Base-by-base conservation (phyloP, 192 early-diverging fungal genomes). In the Rhizophlyctis rosea region DNA sequence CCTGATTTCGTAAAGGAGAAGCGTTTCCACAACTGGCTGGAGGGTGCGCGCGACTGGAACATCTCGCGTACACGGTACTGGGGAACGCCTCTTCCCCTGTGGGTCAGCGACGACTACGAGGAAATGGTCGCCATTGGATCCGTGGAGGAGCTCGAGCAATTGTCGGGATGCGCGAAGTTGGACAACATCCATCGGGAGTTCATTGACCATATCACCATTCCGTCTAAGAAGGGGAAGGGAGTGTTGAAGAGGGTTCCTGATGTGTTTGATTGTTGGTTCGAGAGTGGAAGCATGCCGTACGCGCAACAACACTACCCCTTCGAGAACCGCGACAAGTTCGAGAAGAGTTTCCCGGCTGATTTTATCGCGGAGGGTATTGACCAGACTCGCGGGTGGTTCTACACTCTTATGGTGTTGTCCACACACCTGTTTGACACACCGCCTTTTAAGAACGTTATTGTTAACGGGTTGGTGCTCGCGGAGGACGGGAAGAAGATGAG, bases 361-460 rank as follows among this genome's bases (percentile, higher is more conserved):
- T 99, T 99, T 76, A 95, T 99, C 69, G 92, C 95, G n/a, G 97
- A 99, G 76, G 97, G 97, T 65, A 74, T 99, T 47, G 97, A 99
- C 75, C 97, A 99, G 78, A 98, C 95, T 29, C 93, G 97, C 72
- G 97, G 97, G 50, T 99, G 97, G 97, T 99, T 99, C 88, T 99
- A 99, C 76, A 97, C 97, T 27, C 82, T 99, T 24, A 79, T 98
- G 70, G 97, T 99, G 3, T 80, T 99, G 59, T 96, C 95, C 32
- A 96, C 93, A 14, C 89, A 96, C 76, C 75, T 99, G 65, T 97
- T 97, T 70, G 89, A 94, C 75, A 85, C 85, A 67, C 90, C 97
- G 13, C 90, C 97, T 27, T 94, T 90, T 77, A 94, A 95, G 82
- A 99, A 99, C 73, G 80, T 98, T 62, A 97, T 99, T 79, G 94